Base-by-base conservation (phyloP, 169 alveolate species). In the Cryptosporidium sp. region DNA sequence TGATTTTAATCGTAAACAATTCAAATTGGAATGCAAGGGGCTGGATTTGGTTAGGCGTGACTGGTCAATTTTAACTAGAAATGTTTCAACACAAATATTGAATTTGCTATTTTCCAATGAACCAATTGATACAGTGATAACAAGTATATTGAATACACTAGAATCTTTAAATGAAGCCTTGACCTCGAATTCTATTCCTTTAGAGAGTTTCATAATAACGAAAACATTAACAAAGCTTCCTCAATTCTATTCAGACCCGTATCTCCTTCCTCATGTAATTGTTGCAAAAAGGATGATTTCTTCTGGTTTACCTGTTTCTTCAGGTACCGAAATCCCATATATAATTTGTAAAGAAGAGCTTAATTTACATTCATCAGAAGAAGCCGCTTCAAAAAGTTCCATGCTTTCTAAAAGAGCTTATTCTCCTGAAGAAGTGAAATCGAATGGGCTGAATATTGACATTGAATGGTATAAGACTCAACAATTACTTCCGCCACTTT, bases 11-110 rank as follows among this genome's bases (percentile, higher is more conserved):
- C 62, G 91, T 69, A 93, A 91, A 35, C 68, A 39, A 48, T 93
- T 94, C 50, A 94, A 94, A 61, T 91, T 95, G 52, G 99, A 98
- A 94, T 94, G 96, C 85, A 98, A 98, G 95, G 99, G 99, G 26
- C 96, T 98, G 29, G 99, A 98, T 92, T 94, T 98, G 85, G 99
- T 98, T 50, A 92, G 99, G 85, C 95, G 99, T 84, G 99, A 98
- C 92, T 98, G 99, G 99, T 96, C 99, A 61, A 93, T 94, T 26
- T 92, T 98, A 74, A 95, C 99, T 31, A 98, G 97, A 73, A 92
- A 92, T 80, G 68, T 80, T 9, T 80, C 89, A 31, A 80, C 48
- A 39, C 51, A 68, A 16, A 59, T 48, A 39, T 35, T 69, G 7
- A 69, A 29, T 74, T 55, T 62, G 35, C 23, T 74, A 26, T 85